Evolutionary conservation across 1,139 yeast genomes (phyloP).

Genomic region (Tardiomyces depauwii): DNA sequence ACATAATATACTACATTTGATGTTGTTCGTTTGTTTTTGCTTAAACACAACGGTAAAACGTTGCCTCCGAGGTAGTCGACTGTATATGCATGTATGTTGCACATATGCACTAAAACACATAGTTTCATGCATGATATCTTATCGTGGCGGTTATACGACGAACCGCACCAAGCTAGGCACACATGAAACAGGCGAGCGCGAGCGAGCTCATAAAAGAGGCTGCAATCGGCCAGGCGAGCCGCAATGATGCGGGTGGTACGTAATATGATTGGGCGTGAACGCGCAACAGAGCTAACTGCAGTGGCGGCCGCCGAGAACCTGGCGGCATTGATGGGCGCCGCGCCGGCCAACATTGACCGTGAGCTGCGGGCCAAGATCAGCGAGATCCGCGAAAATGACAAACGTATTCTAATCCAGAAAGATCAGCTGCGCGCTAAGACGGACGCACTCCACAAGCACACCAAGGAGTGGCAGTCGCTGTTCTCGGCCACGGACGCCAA

Average conservation of each 20-base stretch:
- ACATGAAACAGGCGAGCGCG: not conserved
- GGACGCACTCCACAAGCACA: constrained; percentile 9
- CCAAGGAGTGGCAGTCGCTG: constrained; percentile 12
- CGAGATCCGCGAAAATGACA: constrained; percentile 16
- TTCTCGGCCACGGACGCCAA: constrained; percentile 11
- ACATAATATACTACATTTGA: not conserved
- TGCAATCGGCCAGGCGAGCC: constrained; percentile 21
- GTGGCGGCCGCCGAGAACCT: constrained; percentile 9
- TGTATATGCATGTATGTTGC: too few species aligned
- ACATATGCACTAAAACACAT: too few species aligned
- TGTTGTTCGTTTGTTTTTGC: too few species aligned
- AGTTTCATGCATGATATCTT: too few species aligned
- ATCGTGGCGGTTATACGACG: too few species aligned
- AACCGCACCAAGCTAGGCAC: too few species aligned
- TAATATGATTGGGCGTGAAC: not conserved
- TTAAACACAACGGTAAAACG: too few species aligned
- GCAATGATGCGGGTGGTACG: constrained; percentile 6
- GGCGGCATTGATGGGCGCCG: constrained; percentile 4
- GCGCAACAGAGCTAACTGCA: constrained; percentile 8
- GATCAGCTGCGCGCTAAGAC: constrained; percentile 11
- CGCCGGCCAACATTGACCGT: constrained; percentile 15
- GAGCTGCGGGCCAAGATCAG: constrained; percentile 17
- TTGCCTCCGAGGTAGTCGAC: too few species aligned
- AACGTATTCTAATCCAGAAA: constrained; percentile 15
- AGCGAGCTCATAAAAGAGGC: constrained; percentile 18